Base-by-base conservation (phyloP, 345 rosid genomes). In the Fremontodendron californicum region DNA sequence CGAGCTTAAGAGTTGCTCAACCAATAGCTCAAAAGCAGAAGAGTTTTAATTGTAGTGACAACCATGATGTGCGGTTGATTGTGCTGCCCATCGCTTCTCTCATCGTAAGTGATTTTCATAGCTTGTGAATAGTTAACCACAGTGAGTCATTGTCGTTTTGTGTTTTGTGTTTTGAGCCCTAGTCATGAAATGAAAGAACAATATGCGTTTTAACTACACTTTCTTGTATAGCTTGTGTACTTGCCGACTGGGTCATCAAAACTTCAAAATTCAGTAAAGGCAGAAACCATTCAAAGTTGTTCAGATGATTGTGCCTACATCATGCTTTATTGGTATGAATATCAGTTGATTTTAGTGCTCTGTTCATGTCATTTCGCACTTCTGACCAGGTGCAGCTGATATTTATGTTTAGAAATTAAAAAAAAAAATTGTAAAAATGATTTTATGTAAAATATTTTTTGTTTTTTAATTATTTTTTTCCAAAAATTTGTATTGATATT, bases 41-140 rank as follows among this genome's bases (percentile, higher is more conserved):
- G 51, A 57, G 25, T 18, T 37, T 52, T 18, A 64, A 57, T 19
- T 65, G 1, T 11, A 6, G 74, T 31, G 58, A 37, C 21, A 10
- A 57, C 52, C 15, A 51, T 63, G 35, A 13, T 15, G 51, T 77
- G 64, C 37, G 18, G 67, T 29, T 18, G 25, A 31, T 25, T 63
- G 9, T n/a, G 37, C 69, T 39, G 49, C 37, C n/a, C 15, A 67
- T 43, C 42, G 76, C 66, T 12, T 54, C 21, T 58, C 21, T 18
- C 33, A 29, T 5, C 33, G 12, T 39, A 72, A 75, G 83, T 40
- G 42, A 25, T 64, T 71, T 71, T 16, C 29, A 0, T 55, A 77
- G 82, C 72, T 29, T 85, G 87, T 83, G 81, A 84, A 87, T 83
- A 82, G 42, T 74, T 77, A 39, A 69, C 46, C 25, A 10, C 12